phyloP scores from a whole-genome alignment of 1,284 basidiomycete species.

The Ganoderma resinaceum region DNA sequence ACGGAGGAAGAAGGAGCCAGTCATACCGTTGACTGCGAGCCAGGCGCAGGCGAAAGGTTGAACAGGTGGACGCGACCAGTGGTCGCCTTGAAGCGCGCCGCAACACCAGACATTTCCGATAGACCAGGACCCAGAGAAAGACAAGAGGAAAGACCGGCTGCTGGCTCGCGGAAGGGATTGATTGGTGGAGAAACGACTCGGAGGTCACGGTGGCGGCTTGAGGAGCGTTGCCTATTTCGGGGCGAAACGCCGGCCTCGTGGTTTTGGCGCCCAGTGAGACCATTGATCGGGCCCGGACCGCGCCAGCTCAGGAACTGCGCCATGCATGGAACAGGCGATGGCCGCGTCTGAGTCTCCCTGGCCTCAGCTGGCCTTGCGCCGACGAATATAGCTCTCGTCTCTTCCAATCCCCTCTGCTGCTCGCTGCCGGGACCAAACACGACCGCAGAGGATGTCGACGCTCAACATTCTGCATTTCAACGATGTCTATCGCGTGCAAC shows the following conservation, averaged over 20 bases:
- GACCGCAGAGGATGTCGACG: constrained; percentile 30
- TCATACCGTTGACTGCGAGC: constrained; percentile 69
- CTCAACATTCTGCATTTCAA: constrained; percentile 68
- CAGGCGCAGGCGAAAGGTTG: constrained; percentile 66
- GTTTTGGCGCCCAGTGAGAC: not conserved
- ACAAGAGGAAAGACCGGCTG: not conserved
- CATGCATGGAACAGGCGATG: not conserved
- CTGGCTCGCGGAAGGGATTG: not conserved
- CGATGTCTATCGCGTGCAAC: constrained; percentile 79
- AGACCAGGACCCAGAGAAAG: not conserved
- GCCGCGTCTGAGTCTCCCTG: not conserved
- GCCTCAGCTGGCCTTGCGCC: not conserved
- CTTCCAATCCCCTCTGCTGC: not conserved
- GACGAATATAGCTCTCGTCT: constrained; percentile 9
- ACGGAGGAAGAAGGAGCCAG: constrained; percentile 2
- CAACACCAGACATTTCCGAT: constrained; percentile 23
- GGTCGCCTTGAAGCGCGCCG: constrained; percentile 32
- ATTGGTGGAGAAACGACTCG: not conserved
- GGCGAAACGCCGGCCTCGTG: constrained; percentile 1
- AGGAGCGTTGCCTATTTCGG: constrained; percentile 16
- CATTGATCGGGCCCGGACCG: not conserved
- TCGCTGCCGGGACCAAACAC: not conserved
- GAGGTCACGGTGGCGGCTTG: constrained; percentile 11
- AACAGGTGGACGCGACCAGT: constrained; percentile 33
- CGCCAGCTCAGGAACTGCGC: no score